Conservation (phyloP, 2,329 filamentous ascomycete species). For the Alternaria atra region DNA sequence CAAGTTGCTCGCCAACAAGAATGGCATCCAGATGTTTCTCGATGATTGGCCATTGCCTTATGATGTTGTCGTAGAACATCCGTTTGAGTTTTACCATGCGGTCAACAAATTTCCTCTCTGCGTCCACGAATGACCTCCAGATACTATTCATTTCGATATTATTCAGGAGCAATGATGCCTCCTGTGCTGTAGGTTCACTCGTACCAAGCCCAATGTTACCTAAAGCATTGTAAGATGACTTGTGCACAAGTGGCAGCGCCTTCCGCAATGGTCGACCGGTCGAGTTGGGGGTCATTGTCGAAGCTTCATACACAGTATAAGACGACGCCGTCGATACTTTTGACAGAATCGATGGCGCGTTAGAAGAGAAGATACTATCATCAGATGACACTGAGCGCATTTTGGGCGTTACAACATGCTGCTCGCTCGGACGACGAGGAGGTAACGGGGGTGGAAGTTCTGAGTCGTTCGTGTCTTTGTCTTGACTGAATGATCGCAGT, state of each 20-base stretch:
- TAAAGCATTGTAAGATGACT: slow-evolving; percentile 23
- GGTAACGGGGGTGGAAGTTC: slow-evolving; percentile 26
- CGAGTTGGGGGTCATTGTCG: slow-evolving; percentile 1
- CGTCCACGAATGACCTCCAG: slow-evolving; percentile 33
- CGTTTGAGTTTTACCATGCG: slow-evolving; percentile 35
- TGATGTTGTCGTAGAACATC: slow-evolving; percentile 39
- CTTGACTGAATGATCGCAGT: slow-evolving; percentile 20
- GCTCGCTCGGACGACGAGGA: slow-evolving; percentile 30
- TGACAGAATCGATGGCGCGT: slow-evolving; percentile 19
- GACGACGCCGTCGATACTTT: slow-evolving; percentile 30
- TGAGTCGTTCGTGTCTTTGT: not conserved
- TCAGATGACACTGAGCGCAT: slow-evolving; percentile 20
- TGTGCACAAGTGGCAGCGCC: slow-evolving; percentile 22
- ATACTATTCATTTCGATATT: slow-evolving; percentile 31
- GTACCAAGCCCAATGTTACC: not conserved
- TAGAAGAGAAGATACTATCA: slow-evolving; percentile 17
- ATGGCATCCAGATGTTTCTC: slow-evolving; percentile 37
- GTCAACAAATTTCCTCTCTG: slow-evolving; percentile 38
- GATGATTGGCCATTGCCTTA: slow-evolving; percentile 38
- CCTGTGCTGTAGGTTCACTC: not conserved
- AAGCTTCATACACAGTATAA: slow-evolving; percentile 18
- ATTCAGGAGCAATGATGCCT: slow-evolving; percentile 6
- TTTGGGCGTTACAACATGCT: slow-evolving; percentile 4
- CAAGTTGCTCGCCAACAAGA: slow-evolving; percentile 28
- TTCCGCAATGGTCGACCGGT: slow-evolving; percentile 17